Conservation (phyloP, 2,329 filamentous ascomycete genomes). For the Stachybotrys chartarum region DNA sequence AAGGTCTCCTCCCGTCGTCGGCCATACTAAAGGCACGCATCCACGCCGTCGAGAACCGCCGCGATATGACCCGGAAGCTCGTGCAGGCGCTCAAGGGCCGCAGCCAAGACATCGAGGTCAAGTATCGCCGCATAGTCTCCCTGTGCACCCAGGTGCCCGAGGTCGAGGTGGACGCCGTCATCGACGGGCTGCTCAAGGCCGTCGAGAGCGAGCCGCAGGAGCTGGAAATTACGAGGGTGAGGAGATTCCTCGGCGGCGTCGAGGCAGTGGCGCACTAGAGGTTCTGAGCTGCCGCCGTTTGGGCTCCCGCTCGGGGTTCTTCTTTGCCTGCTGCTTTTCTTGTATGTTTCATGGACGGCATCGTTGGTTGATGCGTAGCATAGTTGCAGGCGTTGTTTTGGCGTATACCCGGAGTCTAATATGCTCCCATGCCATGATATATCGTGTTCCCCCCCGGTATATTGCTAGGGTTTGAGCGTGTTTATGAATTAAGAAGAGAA, state of each 20-base stretch:
- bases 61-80: constrained; percentile 58
- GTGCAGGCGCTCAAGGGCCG: constrained; percentile 67
- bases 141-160: constrained; percentile 79
- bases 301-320: background rate
- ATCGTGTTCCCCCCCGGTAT: background rate
- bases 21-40: constrained; percentile 60
- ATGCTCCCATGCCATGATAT: background rate
- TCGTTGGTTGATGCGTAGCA: too few relatives aligned
- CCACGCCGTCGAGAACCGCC: constrained; percentile 63
- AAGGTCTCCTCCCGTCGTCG: constrained; percentile 47
- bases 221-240: constrained; percentile 67
- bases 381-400: background rate
- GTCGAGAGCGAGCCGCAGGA: constrained; percentile 81
- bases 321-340: background rate
- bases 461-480: too few relatives aligned
- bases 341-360: too few relatives aligned
- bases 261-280: constrained; percentile 50
- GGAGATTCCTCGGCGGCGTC: constrained; percentile 73
- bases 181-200: constrained; percentile 75
- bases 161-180: constrained; percentile 68
- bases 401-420: background rate
- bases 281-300: constrained; percentile 1
- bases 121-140: constrained; percentile 82
- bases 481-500: too few relatives aligned
- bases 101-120: constrained; percentile 76